Base-by-base conservation (phyloP, 176 grass and related monocot genomes). In the Pontederia crassipes region DNA sequence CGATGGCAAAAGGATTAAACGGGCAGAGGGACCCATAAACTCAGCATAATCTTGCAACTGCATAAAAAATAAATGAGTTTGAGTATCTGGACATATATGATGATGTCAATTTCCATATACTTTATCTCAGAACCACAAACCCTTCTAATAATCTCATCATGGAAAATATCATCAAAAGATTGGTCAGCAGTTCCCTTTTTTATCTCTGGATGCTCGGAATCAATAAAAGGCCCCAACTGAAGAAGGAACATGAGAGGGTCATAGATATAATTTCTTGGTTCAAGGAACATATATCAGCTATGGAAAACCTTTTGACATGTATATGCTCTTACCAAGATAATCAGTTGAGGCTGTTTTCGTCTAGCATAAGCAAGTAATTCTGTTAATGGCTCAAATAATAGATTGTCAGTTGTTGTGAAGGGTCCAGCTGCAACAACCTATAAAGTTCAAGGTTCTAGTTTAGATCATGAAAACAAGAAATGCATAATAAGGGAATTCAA, bases 141-240 rank as follows among this genome's bases (percentile, higher is more conserved):
- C 92, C 77, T 90, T 59, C 75, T 84, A 67, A 97, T 55, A 75
- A 91, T 81, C 73, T 97, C 87, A 78, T 80, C 52, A 70, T 70
- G 71, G 72, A 97, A 97, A 80, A 97, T 97, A 26, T 91, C 76
- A 47, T 69, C 67, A 53, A 97, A 97, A 46, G 74, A 73, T 55
- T 68, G 61, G 52, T 88, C 81, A 72, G 67, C 59, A 58, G 81
- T 83, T 74, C 92, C 92, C 52, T 76, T 91, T 82, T 88, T 97
- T 16, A 97, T 88, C 27, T 82, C 86, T 50, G 87, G 92, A 74
- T 97, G 92, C 61, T 97, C 92, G 66, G 86, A 90, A 60, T 97
- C 92, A 55, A 97, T 79, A 85, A 97, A 97, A n/a, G 92, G 92
- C 46, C 92, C 92, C 86, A 97, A 88, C 92, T 97, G 67, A 15